These are phyloP conservation scores for Rossbeevera mucosa DNA, from an alignment of 768 basidiomycete species.

Conservation along the genomic window DNA sequence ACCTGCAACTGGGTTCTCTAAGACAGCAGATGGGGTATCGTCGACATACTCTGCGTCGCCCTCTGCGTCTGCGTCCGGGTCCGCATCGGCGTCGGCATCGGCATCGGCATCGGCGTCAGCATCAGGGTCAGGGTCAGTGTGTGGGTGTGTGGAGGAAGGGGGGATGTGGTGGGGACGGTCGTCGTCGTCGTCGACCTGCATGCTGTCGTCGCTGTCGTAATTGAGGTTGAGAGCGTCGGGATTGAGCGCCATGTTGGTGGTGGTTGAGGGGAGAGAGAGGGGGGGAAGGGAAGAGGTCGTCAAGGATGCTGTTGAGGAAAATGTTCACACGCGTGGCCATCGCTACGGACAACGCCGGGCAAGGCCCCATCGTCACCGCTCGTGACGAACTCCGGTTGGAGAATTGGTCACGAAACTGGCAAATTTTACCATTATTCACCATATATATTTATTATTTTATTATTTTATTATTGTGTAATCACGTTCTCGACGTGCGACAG, in stretches of 20 bases:
- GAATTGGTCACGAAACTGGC: slow-evolving; percentile 29
- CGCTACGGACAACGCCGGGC: slow-evolving; percentile 40
- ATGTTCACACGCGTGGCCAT: slow-evolving; percentile 40
- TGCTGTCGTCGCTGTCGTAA: slow-evolving; percentile 54
- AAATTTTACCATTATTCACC: slow-evolving; percentile 9
- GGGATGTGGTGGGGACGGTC: slow-evolving; percentile 25
- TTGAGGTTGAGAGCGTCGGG: slow-evolving; percentile 48
- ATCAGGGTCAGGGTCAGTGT: slow-evolving; percentile 27
- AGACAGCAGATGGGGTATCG: slow-evolving; percentile 34
- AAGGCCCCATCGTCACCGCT: slow-evolving; percentile 42
- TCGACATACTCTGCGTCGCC: slow-evolving; percentile 41
- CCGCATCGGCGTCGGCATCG: slow-evolving; percentile 61
- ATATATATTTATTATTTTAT: background rate
- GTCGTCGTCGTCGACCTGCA: slow-evolving; percentile 66
- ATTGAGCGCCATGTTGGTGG: slow-evolving; percentile 34
- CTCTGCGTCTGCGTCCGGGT: slow-evolving; percentile 39
- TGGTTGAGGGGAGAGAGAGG: slow-evolving; percentile 35
- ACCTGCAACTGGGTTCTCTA: slow-evolving; percentile 35
- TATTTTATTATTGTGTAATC: no score
- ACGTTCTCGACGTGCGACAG: no score
- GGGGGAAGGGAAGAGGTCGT: slow-evolving; percentile 33
- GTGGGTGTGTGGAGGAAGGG: slow-evolving; percentile 21
- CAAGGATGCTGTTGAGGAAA: slow-evolving; percentile 40
- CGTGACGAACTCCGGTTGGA: slow-evolving; percentile 37
- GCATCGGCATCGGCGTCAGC: slow-evolving; percentile 39